Evolutionary conservation across 2,329 filamentous ascomycete species (phyloP).

Genomic region (Aspergillus terreus): DNA sequence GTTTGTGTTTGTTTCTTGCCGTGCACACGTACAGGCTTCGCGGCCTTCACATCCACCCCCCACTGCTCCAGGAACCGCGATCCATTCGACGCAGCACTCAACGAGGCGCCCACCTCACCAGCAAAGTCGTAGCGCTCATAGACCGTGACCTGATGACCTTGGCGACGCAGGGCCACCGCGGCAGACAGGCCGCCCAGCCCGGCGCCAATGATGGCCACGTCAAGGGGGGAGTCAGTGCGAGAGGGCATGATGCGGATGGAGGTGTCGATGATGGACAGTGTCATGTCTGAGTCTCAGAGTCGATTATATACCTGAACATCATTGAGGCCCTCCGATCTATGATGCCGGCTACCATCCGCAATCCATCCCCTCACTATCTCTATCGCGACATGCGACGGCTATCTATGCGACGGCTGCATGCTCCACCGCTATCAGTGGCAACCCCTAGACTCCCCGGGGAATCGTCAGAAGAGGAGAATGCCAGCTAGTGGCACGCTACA

Average conservation of each 20-base stretch:
- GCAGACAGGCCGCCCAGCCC: slow-evolving; percentile 13
- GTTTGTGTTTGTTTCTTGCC: not conserved
- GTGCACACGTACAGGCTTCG: slow-evolving; percentile 6
- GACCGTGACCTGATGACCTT: slow-evolving; percentile 18
- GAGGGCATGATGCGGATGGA: slow-evolving; percentile 14
- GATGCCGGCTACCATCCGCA: not conserved
- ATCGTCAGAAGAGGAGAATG: not conserved
- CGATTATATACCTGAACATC: too few species aligned
- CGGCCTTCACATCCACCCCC: slow-evolving; percentile 16
- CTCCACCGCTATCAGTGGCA: not conserved
- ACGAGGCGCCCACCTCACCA: slow-evolving; percentile 19
- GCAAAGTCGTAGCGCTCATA: slow-evolving; percentile 21
- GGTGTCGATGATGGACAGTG: too few species aligned
- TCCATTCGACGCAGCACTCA: slow-evolving; percentile 20
- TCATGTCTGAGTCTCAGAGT: too few species aligned
- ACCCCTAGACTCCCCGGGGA: not conserved
- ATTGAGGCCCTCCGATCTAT: too few species aligned
- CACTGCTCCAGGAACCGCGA: slow-evolving; percentile 20
- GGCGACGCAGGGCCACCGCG: slow-evolving; percentile 5
- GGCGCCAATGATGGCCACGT: slow-evolving; percentile 23
- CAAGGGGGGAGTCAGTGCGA: slow-evolving; percentile 19
- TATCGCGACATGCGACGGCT: slow-evolving; percentile 1
- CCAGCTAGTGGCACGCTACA: not conserved
- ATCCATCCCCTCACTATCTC: not conserved
- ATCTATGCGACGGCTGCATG: slow-evolving; percentile 26